Base-by-base conservation (phyloP, 2,329 filamentous ascomycete species). In the Oidium heveae region DNA sequence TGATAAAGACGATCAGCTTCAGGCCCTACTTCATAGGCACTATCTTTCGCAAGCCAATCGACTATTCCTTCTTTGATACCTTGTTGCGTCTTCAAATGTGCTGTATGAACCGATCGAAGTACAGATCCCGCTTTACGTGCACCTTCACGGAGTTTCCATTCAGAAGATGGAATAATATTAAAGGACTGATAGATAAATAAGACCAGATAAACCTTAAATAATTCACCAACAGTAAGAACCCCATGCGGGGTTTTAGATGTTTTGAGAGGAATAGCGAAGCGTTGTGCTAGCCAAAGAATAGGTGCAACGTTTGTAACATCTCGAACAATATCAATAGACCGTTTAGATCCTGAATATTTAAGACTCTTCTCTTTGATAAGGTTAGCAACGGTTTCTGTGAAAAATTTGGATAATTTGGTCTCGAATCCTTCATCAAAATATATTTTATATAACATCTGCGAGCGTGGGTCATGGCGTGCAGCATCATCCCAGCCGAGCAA, bases 261-360 rank as follows among this genome's bases (percentile, higher is more conserved):
- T 68, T 84, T 84, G 41, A 86, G 68, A 0, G 82, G 80, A 28
- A 63, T 59, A n/a, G 59, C 60, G 33, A 74, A 73, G 20, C 70
- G 68, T 28, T 73, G 68, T 0, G 72, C 71, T 13, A 74, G 65
- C 70, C 70, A 75, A 39, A 71, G 62, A 52, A 74, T 71, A 6
- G 81, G 80, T 0, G 72, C 74, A 28, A 84, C 67, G 62, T 86
- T 86, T 28, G 76, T 80, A 20, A 62, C 61, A 54, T 61, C 61
- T 13, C 61, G 56, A 0, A 86, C 74, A 55, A 74, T 70, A 54
- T 74, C 70, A 59, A 74, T 71, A 0, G 70, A 69, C 37, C 68
- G 68, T 46, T 68, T 65, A 22, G 47, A 59, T 22, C 65, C 69
- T n/a, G 66, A 64, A 55, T 72, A 73, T 47, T 67, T 67, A 16